Evolutionary conservation across 129 eudicot species (phyloP).

Genomic region (Daucus carota): DH1_v3.0 NC_030387.2:25535001-25535500

Average conservation of each 20-base stretch:
- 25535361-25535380: not conserved
- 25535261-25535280: slow-evolving; percentile 71
- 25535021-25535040: slow-evolving; percentile 15
- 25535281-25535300: slow-evolving; percentile 72
- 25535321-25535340: slow-evolving; percentile 77
- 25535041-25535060: slow-evolving; percentile 30
- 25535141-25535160: slow-evolving; percentile 63
- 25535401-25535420: not conserved
- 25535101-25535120: slow-evolving; percentile 66
- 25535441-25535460: slow-evolving; percentile 69
- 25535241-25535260: slow-evolving; percentile 72
- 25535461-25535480: slow-evolving; percentile 62
- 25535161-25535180: slow-evolving; percentile 81
- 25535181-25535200: slow-evolving; percentile 96
- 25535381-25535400: not conserved
- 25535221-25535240: slow-evolving; percentile 83
- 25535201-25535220: slow-evolving; percentile 60
- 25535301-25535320: slow-evolving; percentile 77
- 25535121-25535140: slow-evolving; percentile 82
- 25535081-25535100: slow-evolving; percentile 54
- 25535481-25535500: slow-evolving; percentile 58
- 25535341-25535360: slow-evolving; percentile 44
- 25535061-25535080: slow-evolving; percentile 31
- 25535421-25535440: not conserved
- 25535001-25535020: slow-evolving; percentile 33